A percentile compares a stretch with the other conserved stretches of the same genome.
Evolutionary conservation across 495 filamentous ascomycete species (phyloP).

Genomic region (Xylaria castorea): DNA sequence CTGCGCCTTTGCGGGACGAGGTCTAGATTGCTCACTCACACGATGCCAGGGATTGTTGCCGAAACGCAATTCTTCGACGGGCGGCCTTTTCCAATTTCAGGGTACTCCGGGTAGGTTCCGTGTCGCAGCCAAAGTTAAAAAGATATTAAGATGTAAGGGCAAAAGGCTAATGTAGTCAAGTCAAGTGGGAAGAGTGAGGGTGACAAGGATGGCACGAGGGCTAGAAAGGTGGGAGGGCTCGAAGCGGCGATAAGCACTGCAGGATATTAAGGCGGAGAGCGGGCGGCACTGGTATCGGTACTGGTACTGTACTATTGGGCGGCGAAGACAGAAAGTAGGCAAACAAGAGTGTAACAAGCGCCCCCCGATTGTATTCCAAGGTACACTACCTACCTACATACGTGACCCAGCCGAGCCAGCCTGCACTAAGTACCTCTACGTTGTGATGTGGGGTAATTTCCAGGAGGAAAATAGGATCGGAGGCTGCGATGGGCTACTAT

Average conservation of each 20-base stretch:
- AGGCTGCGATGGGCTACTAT: not conserved
- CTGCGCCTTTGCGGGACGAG: slow-evolving; percentile 33
- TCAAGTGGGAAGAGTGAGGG: slow-evolving; percentile 12
- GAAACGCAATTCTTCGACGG: not conserved
- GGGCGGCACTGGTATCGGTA: not conserved
- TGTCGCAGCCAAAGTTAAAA: not conserved
- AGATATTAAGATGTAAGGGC: not conserved
- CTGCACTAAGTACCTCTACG: not conserved
- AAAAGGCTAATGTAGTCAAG: not conserved
- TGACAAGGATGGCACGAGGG: slow-evolving; percentile 23
- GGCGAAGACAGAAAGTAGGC: not conserved
- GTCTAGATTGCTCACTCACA: slow-evolving; percentile 12
- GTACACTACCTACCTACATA: not conserved
- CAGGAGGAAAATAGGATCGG: not conserved
- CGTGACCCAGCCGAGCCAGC: not conserved
- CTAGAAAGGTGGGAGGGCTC: slow-evolving; percentile 20
- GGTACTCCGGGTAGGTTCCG: not conserved
- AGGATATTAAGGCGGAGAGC: slow-evolving; percentile 16
- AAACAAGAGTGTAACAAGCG: not conserved
- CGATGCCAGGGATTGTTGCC: slow-evolving; percentile 10
- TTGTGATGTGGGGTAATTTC: slow-evolving; percentile 8
- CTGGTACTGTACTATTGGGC: not conserved
- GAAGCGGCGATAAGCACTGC: slow-evolving; percentile 23
- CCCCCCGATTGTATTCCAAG: not conserved
- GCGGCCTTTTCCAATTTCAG: not conserved